Evolutionary conservation across 1,139 yeast species (phyloP).

Genomic region (Scheffersomyces titani): DNA sequence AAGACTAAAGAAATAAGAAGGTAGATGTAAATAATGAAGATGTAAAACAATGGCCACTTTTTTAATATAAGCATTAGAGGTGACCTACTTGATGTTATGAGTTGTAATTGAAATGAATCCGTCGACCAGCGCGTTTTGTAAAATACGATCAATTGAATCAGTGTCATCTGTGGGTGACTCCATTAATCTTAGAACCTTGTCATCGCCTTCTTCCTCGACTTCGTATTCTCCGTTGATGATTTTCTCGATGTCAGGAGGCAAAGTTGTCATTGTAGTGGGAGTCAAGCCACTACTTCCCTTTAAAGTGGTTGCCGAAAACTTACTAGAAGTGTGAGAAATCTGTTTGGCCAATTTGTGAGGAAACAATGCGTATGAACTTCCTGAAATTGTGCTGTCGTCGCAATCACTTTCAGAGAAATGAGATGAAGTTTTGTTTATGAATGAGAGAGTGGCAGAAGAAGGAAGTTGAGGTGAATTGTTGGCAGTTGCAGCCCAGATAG

Average conservation of each 20-base stretch:
- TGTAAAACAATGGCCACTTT: background rate
- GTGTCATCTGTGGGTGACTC: constrained; percentile 5
- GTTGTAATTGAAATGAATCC: constrained; percentile 8
- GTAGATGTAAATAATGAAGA: background rate
- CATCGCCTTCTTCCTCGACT: background rate
- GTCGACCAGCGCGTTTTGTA: constrained; percentile 5
- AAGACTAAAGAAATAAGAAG: background rate
- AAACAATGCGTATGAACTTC: constrained; percentile 1
- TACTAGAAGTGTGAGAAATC: background rate
- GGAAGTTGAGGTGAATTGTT: constrained; percentile 37
- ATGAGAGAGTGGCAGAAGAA: constrained; percentile 23
- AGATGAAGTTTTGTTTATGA: constrained; percentile 15
- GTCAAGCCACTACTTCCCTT: constrained; percentile 2
- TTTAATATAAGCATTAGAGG: background rate
- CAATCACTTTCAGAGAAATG: background rate
- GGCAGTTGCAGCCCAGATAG: constrained; percentile 82
- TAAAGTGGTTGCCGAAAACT: background rate
- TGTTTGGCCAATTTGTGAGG: constrained; percentile 1
- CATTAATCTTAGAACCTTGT: background rate
- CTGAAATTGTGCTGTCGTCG: constrained; percentile 8
- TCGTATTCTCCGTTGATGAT: constrained; percentile 2
- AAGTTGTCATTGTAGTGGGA: constrained; percentile 5
- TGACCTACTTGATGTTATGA: constrained; percentile 4
- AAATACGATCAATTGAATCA: constrained; percentile 6
- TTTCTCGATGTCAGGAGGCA: constrained; percentile 8